Base-by-base conservation (phyloP, 75 land plant species). In the Isoetes taiwanensis region DNA sequence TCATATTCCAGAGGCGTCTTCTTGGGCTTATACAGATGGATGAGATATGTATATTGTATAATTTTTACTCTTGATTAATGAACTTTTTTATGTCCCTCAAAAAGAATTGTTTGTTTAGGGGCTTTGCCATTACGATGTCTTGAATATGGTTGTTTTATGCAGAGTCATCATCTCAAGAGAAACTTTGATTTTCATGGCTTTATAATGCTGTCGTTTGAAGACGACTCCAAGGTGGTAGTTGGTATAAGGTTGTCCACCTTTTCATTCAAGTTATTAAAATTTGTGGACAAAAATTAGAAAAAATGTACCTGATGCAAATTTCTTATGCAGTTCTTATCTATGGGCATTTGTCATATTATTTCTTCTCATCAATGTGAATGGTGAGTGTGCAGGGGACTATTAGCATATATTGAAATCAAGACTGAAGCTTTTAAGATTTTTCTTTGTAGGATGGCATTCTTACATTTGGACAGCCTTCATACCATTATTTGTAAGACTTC, bases 181-280 rank as follows among this genome's bases (percentile, higher is more conserved):
- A 77, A 67, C 41, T 90, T 80, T 70, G 87, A 90, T 62, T 90
- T 90, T 48, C 97, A 86, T 59, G 80, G 93, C 71, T 90, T 86
- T 60, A 83, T 90, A 81, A 71, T 76, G 48, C 86, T 85, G 35
- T 88, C 84, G 19, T 78, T 93, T 56, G 95, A 93, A 56, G 83
- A 79, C 67, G 98, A 93, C 64, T 93, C 79, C 64, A 78, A 85
- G 52, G 61, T 58, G 28, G 77, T 90, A 43, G 97, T 90, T 24
- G 93, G 94, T 37, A 79, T 86, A 64, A 86, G 97, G 93, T 90
- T 65, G 4, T n/a, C n/a, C n/a, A n/a, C n/a, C n/a, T n/a, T n/a
- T n/a, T n/a, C n/a, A n/a, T n/a, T n/a, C n/a, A n/a, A n/a, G n/a
- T n/a, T n/a, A n/a, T n/a, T n/a, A n/a, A n/a, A n/a, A n/a, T n/a